Conservation (phyloP, 441 rosid genomes). For the Brassica hybrid region DNA sequence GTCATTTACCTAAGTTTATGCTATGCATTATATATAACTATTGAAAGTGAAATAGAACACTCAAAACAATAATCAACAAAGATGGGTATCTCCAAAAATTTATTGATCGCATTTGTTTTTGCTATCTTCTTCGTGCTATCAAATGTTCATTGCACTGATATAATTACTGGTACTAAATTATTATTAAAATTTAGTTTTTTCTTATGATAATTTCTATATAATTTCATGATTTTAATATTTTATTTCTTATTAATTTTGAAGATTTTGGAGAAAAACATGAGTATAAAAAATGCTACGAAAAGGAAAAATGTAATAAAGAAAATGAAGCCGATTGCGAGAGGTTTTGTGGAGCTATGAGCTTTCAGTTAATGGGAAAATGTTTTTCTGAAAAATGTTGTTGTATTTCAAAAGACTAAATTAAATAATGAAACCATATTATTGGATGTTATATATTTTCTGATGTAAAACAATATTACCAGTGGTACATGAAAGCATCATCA, state of each 20-base stretch:
- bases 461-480: neutral
- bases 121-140: neutral
- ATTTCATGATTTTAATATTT: neutral
- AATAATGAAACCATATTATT: too few relatives aligned
- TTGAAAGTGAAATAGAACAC: neutral
- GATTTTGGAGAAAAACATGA: neutral
- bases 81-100: neutral
- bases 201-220: neutral
- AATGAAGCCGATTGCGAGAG: neutral
- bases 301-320: neutral
- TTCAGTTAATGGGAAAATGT: neutral
- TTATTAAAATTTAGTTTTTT: too few relatives aligned
- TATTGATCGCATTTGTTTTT: neutral
- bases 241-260: neutral
- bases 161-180: neutral
- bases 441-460: neutral
- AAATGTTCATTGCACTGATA: neutral
- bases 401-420: neutral
- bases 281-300: neutral
- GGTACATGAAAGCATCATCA: neutral
- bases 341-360: neutral
- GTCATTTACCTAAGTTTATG: neutral
- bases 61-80: neutral
- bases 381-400: neutral
- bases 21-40: neutral